Percentiles rank a stretch among this genome's conserved stretches.
These are phyloP conservation scores for Cardiospermum halicacabum DNA, from an alignment of 345 rosid genomes.

Conservation along the genomic window DNA sequence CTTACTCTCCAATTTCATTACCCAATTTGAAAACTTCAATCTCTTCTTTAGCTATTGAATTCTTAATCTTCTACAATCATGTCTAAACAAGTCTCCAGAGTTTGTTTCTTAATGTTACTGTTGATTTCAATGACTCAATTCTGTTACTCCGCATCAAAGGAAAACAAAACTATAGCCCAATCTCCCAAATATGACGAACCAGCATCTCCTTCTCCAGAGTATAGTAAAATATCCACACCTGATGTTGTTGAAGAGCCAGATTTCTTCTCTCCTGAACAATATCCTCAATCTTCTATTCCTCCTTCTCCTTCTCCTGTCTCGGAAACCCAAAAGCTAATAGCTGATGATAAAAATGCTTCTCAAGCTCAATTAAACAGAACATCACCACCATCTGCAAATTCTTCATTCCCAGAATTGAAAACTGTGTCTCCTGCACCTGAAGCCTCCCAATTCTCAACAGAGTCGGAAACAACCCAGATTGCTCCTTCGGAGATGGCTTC, in stretches of 20 bases:
- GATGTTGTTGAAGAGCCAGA: background rate
- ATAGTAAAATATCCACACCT: background rate
- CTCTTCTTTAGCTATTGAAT: too few relatives aligned
- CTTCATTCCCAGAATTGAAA: background rate
- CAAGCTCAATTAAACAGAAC: background rate
- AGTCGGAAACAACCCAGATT: background rate
- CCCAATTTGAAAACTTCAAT: background rate
- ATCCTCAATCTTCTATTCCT: background rate
- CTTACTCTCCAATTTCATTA: background rate
- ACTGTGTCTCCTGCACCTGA: background rate
- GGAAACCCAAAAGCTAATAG: background rate
- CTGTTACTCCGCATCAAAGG: background rate
- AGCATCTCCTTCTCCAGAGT: conserved; percentile 8
- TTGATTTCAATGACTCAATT: conserved; percentile 2
- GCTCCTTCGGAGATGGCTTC: background rate
- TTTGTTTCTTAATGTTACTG: conserved; percentile 9
- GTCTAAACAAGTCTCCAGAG: conserved; percentile 4
- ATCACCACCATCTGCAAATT: background rate
- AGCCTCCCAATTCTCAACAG: background rate
- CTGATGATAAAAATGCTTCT: background rate
- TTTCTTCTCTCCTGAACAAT: background rate
- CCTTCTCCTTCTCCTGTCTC: background rate
- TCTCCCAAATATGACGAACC: background rate
- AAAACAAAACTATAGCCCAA: background rate
- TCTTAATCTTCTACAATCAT: conserved; percentile 4